These are phyloP conservation scores for Delonix regia DNA, from an alignment of 306 rosid genomes.

Conservation along the genomic window DNA sequence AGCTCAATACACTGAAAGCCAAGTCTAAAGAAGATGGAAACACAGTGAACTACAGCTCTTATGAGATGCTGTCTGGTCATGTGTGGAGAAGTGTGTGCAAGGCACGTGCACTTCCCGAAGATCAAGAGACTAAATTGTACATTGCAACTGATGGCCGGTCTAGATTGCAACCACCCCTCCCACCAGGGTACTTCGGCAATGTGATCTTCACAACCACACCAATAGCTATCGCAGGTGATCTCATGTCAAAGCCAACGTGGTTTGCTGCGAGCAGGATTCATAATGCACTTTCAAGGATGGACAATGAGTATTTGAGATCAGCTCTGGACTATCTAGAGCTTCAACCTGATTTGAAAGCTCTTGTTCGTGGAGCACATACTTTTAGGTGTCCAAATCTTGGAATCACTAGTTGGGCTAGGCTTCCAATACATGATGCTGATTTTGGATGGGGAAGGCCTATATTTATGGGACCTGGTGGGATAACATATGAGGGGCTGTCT, in stretches of 20 bases:
- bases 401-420: constrained; percentile 89
- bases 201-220: constrained; percentile 90
- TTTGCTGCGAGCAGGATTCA: constrained; percentile 80
- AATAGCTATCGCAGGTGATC: constrained; percentile 64
- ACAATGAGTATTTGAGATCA: constrained; percentile 72
- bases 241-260: constrained; percentile 78
- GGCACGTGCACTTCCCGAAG: constrained; percentile 70
- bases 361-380: constrained; percentile 81
- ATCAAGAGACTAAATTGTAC: constrained; percentile 77
- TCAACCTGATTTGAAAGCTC: constrained; percentile 82
- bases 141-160: constrained; percentile 90
- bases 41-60: constrained; percentile 67
- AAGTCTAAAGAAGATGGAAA: constrained; percentile 74
- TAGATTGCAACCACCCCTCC: constrained; percentile 80
- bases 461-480: constrained; percentile 97
- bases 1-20: constrained; percentile 60
- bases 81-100: constrained; percentile 73
- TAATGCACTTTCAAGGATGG: constrained; percentile 64
- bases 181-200: constrained; percentile 85
- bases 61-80: constrained; percentile 85
- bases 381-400: constrained; percentile 93
- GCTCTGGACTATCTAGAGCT: constrained; percentile 85
- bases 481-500: constrained; percentile 79
- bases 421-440: constrained; percentile 91
- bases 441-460: constrained; percentile 98